Base-by-base conservation (phyloP, 2,329 filamentous ascomycete species). In the Trichophyton mentagrophytes region DNA sequence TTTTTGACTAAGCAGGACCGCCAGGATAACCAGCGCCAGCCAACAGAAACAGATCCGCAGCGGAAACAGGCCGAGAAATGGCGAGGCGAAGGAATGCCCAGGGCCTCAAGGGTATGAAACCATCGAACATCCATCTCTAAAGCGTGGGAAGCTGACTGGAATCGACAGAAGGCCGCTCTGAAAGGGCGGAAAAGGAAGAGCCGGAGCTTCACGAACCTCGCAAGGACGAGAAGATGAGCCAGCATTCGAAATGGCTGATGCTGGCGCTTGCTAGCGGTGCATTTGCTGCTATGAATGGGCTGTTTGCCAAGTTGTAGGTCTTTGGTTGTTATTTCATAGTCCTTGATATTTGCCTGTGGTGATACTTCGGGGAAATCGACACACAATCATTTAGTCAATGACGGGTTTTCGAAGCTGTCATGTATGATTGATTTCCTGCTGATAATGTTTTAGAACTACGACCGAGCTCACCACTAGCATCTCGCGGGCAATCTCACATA, bases 281-380 rank as follows among this genome's bases (percentile, higher is more conserved):
- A 46, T 86, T 83, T 69, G 83, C 83, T 17, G 82, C 83, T 9
- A 75, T 84, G 66, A 86, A 86, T 65, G 83, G 83, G 58, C 79
- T 85, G n/a, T 86, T 86, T 69, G 83, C 83, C 9, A 86, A 86
- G 71, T 75, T 86, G 80, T 83, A 74, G 46, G 72, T 68, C 27
- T 38, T 3, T 40, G 27, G 38, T 59, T 27, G 13, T 15, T 57
- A 6, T 30, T 15, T n/a, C 2, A 57, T 27, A 44, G n/a, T 17
- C 3, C 11, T 49, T 46, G 22, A 47, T 47, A 20, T 27, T 22
- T 33, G 17, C n/a, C 57, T 46, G 30, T 8, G 17, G 40, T 44
- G 40, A 44, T 17, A 3, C 40, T n/a, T 7, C 6, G 5, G 6
- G 27, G 27, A 30, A 30, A 30, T 30, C 27, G 27, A 30, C 2